Evolutionary conservation across 2,329 filamentous ascomycete species (phyloP), one percentile per base, ranked within the genome.

Genomic region (Lecanicillium sp.): DNA sequence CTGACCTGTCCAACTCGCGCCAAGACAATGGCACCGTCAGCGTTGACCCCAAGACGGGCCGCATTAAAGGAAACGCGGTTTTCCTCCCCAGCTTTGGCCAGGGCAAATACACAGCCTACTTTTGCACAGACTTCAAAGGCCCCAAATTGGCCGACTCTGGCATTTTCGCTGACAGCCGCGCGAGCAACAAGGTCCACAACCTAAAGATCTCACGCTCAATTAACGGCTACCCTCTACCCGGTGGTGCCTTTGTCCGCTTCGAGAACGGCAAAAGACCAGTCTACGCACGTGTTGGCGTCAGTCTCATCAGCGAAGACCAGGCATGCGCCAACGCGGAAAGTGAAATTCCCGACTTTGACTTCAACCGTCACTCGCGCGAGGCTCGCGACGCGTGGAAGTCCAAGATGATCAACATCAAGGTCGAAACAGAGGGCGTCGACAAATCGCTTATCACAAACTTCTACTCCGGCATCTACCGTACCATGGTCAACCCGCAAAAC

Each of bases 381-480:
- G 83, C 84, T 0, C 70, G 77, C 27, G 61, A 68, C 9, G 75
- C 70, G 0, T 88, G 84, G 84, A 69, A 67, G 43, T 60, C 73
- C 12, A 87, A 87, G 58, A 62, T 88, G 33, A 70, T 69, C 14
- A 73, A 77, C 0, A 73, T 87, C 38, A 67, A 66, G 2, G 63
- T 87, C 5, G 72, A 81, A 32, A 64, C 73, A 0, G 68, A 59
- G 1, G 68, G 76, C 0, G 78, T 81, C 1, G 72, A 76, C 49
- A 59, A 68, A 8, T 73, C 76, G 1, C 59, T 83, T 1, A 67
- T 83, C 50, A 79, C 63, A n/a, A 76, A 78, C 15, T 86, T 88
- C 55, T 87, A 84, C 72, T 85, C 80, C 36, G 84, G 83, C 3
- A 72, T 82, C n/a, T 88, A 88, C 58, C 71, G 84, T n/a, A 75